Evolutionary conservation across 2,329 filamentous ascomycete genomes (phyloP).

Genomic region (Penicillium sp.): DNA sequence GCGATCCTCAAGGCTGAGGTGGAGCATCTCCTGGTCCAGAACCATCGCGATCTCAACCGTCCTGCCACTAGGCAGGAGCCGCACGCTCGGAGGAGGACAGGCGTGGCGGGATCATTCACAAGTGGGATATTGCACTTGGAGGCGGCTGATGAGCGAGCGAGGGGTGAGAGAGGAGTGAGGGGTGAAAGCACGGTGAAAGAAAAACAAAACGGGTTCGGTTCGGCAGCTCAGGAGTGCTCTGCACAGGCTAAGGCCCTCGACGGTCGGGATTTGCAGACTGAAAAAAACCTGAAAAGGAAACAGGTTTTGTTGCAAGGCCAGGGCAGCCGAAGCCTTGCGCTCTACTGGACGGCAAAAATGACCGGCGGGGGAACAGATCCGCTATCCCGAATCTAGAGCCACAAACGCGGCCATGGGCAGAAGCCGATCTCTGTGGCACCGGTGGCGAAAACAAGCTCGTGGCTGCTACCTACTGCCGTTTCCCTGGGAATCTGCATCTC

Average conservation of each 20-base stretch:
- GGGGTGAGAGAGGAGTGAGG: neutral
- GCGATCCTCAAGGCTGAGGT: slow-evolving; percentile 21
- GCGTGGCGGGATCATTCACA: slow-evolving; percentile 3
- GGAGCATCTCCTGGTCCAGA: slow-evolving; percentile 24
- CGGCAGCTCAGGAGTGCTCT: too few species aligned
- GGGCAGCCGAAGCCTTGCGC: neutral
- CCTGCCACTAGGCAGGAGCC: slow-evolving; percentile 8
- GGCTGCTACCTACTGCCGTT: too few species aligned
- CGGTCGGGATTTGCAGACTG: too few species aligned
- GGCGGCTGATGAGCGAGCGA: neutral
- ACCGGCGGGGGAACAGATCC: slow-evolving; percentile 14
- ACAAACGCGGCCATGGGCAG: neutral
- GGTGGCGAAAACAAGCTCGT: neutral
- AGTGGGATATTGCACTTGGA: neutral
- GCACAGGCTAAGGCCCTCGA: neutral
- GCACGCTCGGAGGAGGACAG: neutral
- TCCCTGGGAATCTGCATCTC: too few species aligned
- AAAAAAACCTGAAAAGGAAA: neutral
- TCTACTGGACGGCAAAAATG: slow-evolving; percentile 17
- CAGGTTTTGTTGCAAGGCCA: neutral
- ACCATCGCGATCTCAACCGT: slow-evolving; percentile 13
- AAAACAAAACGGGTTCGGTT: too few species aligned
- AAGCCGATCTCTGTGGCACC: neutral
- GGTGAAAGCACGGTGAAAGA: too few species aligned
- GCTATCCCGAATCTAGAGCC: slow-evolving; percentile 8